phyloP scores from a whole-genome alignment of 371 early-diverging fungal genomes.

The Paraphysoderma sedebokerense region DNA sequence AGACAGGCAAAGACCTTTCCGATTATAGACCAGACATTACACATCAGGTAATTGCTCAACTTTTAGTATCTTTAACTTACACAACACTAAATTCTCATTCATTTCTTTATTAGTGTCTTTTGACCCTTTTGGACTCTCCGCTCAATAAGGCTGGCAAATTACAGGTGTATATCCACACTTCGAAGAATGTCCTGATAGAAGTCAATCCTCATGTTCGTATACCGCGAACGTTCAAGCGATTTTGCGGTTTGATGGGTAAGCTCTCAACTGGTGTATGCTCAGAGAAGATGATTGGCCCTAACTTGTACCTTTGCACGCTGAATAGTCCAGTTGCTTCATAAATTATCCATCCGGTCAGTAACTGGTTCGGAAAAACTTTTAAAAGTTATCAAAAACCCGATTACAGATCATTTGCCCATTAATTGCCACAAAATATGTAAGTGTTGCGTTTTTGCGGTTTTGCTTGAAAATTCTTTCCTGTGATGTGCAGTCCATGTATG shows the following conservation, averaged over 20 bases:
- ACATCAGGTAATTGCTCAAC: conserved; percentile 51
- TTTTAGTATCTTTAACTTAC: not conserved
- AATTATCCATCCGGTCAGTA: conserved; percentile 81
- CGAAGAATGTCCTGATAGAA: conserved; percentile 89
- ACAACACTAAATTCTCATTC: not conserved
- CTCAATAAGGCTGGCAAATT: conserved; percentile 91
- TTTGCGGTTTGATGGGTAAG: conserved; percentile 84
- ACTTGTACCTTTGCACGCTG: not conserved
- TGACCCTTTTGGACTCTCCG: conserved; percentile 92
- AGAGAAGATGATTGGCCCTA: conserved; percentile 6
- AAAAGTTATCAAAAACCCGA: conserved; percentile 90
- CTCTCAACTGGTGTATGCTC: conserved; percentile 1
- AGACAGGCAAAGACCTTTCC: conserved; percentile 61
- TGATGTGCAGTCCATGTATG: no score
- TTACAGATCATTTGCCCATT: conserved; percentile 85
- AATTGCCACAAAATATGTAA: conserved; percentile 69
- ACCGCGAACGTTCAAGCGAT: conserved; percentile 95
- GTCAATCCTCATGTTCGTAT: conserved; percentile 94
- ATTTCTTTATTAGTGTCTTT: conserved; percentile 48
- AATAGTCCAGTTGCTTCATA: conserved; percentile 90
- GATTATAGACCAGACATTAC: conserved; percentile 91
- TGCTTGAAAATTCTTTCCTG: no score
- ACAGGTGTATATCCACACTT: conserved; percentile 90
- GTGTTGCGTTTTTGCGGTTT: not conserved
- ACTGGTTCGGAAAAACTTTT: conserved; percentile 82